Evolutionary conservation across 2,329 filamentous ascomycete genomes (phyloP).

Genomic region (Xylariaceae sp.): DNA sequence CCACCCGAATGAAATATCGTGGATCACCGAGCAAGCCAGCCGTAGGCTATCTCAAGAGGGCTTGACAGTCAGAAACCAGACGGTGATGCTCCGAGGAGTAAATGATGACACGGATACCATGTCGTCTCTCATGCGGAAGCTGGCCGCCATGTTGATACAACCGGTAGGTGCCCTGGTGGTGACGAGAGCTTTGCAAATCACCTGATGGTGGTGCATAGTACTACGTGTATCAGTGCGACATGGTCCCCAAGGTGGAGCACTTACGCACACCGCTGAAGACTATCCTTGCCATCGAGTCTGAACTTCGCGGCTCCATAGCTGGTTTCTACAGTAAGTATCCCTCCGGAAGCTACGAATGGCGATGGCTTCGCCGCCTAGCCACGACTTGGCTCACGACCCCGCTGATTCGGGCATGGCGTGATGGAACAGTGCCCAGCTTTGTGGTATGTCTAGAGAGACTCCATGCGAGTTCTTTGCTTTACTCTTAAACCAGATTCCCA

Average conservation of each 20-base stretch:
- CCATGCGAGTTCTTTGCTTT: too few relatives aligned
- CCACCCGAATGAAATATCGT: constrained; percentile 60
- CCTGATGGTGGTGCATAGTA: constrained; percentile 43
- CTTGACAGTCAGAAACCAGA: constrained; percentile 59
- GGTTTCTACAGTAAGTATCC: constrained; percentile 51
- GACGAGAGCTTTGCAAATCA: neutral
- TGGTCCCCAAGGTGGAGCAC: constrained; percentile 60
- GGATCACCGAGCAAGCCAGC: constrained; percentile 53
- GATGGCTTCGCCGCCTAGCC: neutral
- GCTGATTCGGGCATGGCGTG: neutral
- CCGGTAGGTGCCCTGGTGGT: constrained; percentile 42
- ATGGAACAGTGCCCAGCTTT: constrained; percentile 48
- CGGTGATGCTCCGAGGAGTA: constrained; percentile 56
- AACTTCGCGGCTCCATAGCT: constrained; percentile 58
- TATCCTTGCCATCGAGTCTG: constrained; percentile 55
- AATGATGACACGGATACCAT: constrained; percentile 57
- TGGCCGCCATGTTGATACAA: constrained; percentile 55
- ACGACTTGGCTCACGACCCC: neutral
- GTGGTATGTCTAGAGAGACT: too few relatives aligned
- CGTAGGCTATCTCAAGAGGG: constrained; percentile 48
- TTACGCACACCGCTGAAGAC: constrained; percentile 59
- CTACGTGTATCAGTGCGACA: constrained; percentile 65
- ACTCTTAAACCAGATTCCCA: too few relatives aligned
- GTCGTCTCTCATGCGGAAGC: constrained; percentile 48
- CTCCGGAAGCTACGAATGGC: neutral